Evolutionary conservation across 805 yeast species (phyloP).

Genomic region (Candida peoriensis): DNA sequence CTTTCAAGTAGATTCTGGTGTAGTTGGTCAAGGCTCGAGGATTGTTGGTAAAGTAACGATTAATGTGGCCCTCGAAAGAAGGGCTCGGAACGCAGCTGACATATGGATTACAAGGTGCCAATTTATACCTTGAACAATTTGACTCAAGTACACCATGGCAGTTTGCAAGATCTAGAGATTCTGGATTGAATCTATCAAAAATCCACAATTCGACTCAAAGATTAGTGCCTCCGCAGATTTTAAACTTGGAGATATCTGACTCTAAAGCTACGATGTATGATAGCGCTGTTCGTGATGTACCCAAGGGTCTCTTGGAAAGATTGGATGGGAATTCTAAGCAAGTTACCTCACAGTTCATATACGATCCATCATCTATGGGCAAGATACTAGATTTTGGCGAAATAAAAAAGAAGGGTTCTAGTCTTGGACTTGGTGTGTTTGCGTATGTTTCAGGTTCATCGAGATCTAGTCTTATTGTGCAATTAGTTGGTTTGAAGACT

Average conservation of each 20-base stretch:
- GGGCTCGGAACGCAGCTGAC: constrained; percentile 39
- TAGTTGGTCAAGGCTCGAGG: too few species aligned
- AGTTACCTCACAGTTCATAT: constrained; percentile 22
- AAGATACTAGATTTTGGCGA: constrained; percentile 7
- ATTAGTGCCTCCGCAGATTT: constrained; percentile 8
- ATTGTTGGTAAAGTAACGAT: not conserved
- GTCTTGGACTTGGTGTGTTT: not conserved
- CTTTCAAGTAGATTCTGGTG: too few species aligned
- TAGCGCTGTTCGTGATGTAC: not conserved
- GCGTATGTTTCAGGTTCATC: constrained; percentile 4
- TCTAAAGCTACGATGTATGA: not conserved
- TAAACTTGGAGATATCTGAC: constrained; percentile 1
- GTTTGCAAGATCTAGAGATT: constrained; percentile 23
- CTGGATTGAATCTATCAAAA: constrained; percentile 15
- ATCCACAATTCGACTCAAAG: constrained; percentile 9
- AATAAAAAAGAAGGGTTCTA: constrained; percentile 1
- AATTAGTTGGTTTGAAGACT: not conserved
- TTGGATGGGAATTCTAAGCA: constrained; percentile 2
- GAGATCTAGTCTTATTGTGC: constrained; percentile 1
- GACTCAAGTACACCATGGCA: constrained; percentile 20
- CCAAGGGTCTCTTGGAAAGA: not conserved
- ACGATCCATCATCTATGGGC: constrained; percentile 32
- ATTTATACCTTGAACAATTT: constrained; percentile 13
- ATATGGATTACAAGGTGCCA: constrained; percentile 37
- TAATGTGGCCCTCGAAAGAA: constrained; percentile 36